Conservation (phyloP, 169 alveolate species). For the Babesia gibsoni region DNA sequence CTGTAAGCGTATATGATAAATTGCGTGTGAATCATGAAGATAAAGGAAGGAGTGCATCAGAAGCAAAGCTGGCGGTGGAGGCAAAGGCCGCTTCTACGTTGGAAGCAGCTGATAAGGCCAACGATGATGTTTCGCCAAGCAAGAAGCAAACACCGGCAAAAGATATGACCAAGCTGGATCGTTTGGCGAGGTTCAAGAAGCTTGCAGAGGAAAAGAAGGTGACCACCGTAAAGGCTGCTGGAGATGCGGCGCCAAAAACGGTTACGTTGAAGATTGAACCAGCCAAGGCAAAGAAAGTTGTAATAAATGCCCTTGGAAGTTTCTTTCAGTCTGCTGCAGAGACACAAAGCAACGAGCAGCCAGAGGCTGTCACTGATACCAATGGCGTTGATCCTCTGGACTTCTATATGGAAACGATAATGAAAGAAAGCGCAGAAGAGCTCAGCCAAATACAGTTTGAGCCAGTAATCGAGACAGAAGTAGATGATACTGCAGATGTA, state of each 20-base stretch:
- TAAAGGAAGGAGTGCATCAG: too few relatives aligned
- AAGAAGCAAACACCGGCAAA: not conserved
- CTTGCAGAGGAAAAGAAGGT: constrained; percentile 46
- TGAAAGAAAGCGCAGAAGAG: constrained; percentile 21
- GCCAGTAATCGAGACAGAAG: constrained; percentile 3
- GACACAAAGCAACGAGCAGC: constrained; percentile 2
- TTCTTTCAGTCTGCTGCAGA: constrained; percentile 34
- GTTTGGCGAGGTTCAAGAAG: constrained; percentile 59
- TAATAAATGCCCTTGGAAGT: constrained; percentile 15
- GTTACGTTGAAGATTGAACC: constrained; percentile 26
- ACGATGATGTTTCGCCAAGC: too few relatives aligned
- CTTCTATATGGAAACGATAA: constrained; percentile 29
- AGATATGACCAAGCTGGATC: constrained; percentile 48
- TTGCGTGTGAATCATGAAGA: too few relatives aligned
- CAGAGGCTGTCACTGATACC: not conserved
- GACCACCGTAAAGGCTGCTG: not conserved
- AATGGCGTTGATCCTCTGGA: constrained; percentile 52
- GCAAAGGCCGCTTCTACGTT: not conserved
- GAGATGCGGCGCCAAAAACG: constrained; percentile 1
- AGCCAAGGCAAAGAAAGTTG: constrained; percentile 20
- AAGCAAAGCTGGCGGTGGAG: not conserved
- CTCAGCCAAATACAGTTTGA: constrained; percentile 8
- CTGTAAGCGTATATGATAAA: too few relatives aligned
- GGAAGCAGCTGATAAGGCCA: not conserved
- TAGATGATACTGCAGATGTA: not conserved